Evolutionary conservation across 2,329 filamentous ascomycete species (phyloP).

Genomic region (Fonsecaea erecta): DNA sequence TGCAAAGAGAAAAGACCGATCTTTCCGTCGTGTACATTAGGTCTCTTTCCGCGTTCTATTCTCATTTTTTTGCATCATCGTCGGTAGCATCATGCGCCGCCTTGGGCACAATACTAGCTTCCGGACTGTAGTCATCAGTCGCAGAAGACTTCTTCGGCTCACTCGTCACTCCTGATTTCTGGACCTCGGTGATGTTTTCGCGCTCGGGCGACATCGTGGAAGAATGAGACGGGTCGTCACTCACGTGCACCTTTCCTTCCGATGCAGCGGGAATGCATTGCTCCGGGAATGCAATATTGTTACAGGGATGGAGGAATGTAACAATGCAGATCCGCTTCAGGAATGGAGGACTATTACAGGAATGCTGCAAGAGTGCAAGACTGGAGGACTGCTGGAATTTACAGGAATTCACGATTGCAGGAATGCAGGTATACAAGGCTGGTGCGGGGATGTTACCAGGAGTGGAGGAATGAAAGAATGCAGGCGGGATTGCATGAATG

Average conservation of each 20-base stretch:
- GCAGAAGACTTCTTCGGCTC: slow-evolving; percentile 4
- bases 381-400: no score
- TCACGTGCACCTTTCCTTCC: slow-evolving; percentile 18
- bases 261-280: no score
- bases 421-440: no score
- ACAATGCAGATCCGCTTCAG: no score
- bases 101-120: slow-evolving; percentile 16
- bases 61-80: not conserved
- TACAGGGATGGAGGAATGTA: no score
- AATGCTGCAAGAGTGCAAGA: no score
- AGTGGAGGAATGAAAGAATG: no score
- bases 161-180: slow-evolving; percentile 9
- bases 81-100: slow-evolving; percentile 22
- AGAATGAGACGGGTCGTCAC: slow-evolving; percentile 15
- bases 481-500: no score
- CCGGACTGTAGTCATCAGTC: not conserved
- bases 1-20: not conserved
- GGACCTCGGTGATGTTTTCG: slow-evolving; percentile 22
- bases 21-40: not conserved
- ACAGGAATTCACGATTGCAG: no score
- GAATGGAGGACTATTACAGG: no score
- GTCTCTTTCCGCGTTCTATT: not conserved
- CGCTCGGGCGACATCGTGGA: slow-evolving; percentile 22
- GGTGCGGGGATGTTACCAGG: no score
- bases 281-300: no score